Evolutionary conservation across 306 rosid genomes (phyloP), one percentile per base, ranked within the genome.

Genomic region (Quercus cerris): DNA sequence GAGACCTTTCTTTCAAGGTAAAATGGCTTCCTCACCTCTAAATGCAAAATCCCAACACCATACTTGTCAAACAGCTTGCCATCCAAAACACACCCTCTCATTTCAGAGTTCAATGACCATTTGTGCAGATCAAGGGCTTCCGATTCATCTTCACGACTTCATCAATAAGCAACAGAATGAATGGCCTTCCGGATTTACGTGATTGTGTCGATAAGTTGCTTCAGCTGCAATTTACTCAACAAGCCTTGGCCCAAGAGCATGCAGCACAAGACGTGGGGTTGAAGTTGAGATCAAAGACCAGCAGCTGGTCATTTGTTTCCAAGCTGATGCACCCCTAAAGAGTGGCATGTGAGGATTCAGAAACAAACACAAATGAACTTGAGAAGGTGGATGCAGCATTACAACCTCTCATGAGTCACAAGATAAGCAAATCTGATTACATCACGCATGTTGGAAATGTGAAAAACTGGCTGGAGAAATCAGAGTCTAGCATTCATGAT

Each of bases 221-320:
- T 69, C 87, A 80, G 63, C 44, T 86, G 3, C 87, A 81, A 14
- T 58, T 31, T n/a, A 80, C 77, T 25, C 76, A 80, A 63, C 85
- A 80, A 64, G 72, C 85, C 35, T 75, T 86, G 11, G 41, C 78
- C 33, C 67, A 68, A 23, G 78, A 83, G 78, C 10, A 38, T 38
- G 10, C 66, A 35, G 41, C 81, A 71, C 28, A 85, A 80, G 78
- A 80, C 63, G 35, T 70, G 89, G 85, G 81, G 0, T 77, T 30
- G 77, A 83, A 67, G 89, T 80, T 79, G 18, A 83, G 71, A 77
- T 35, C 85, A 52, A 81, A 70, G 64, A 44, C 56, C 52, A 23
- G 75, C 20, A 75, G 79, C 44, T 81, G 85, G 83, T 78, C 80
- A 64, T 83, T 86, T 77, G 84, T 86, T 57, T 81, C 87, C 27